A percentile compares a stretch with the other conserved stretches of the same genome.
Conservation (phyloP, 2,329 filamentous ascomycete species). For the Penicillium sp. region DNA sequence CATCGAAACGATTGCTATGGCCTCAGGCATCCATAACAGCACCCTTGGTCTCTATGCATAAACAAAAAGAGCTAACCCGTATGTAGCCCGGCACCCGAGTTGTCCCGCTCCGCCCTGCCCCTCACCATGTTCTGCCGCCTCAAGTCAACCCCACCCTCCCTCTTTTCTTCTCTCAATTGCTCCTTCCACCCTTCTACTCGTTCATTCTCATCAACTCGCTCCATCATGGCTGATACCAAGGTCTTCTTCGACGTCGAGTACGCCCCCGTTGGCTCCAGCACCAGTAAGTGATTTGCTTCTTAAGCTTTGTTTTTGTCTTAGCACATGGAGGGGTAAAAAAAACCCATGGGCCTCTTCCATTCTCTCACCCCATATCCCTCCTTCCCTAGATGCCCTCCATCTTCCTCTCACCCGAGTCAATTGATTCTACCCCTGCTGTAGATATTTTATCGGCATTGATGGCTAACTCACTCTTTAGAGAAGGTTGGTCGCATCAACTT, state of each 20-base stretch:
- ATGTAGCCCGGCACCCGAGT: constrained; percentile 25
- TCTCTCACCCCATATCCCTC: background rate
- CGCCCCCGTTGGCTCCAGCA: constrained; percentile 40
- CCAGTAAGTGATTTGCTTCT: constrained; percentile 26
- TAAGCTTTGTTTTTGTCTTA: background rate
- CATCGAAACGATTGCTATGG: background rate
- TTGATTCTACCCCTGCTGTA: constrained; percentile 22
- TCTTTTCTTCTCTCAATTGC: constrained; percentile 40
- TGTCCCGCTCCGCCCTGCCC: constrained; percentile 31
- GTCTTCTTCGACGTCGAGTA: constrained; percentile 73
- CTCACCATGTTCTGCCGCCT: constrained; percentile 45
- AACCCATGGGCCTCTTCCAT: constrained; percentile 6
- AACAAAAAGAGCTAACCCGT: constrained; percentile 24
- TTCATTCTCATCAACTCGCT: constrained; percentile 53
- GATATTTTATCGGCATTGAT: constrained; percentile 15
- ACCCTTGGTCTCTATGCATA: constrained; percentile 13
- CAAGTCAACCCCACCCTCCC: constrained; percentile 46
- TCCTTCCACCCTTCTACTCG: constrained; percentile 33
- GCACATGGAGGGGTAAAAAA: constrained; percentile 13
- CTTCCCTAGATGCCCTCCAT: background rate
- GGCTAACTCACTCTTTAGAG: constrained; percentile 46
- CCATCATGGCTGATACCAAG: constrained; percentile 69
- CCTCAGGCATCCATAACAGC: constrained; percentile 18
- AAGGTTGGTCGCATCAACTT: constrained; percentile 82
- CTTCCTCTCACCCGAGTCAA: constrained; percentile 1